Percentiles rank a stretch among this genome's conserved stretches.
Evolutionary conservation across 495 filamentous ascomycete species (phyloP).

Genomic region (Penicillium robsamsonii): DNA sequence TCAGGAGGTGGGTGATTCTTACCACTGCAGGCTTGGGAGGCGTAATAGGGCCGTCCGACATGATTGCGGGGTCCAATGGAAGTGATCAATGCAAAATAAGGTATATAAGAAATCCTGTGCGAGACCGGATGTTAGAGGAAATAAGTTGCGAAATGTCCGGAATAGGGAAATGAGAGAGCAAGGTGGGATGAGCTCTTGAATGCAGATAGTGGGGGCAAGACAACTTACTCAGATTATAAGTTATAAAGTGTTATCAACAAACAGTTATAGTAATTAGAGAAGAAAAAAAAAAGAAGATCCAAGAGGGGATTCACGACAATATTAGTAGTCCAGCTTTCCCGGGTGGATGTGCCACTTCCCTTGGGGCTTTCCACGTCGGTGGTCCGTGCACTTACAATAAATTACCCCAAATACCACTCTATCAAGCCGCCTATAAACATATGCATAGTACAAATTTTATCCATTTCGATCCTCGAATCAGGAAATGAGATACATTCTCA

Average conservation of each 20-base stretch:
- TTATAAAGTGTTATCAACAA: not conserved
- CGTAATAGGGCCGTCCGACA: constrained; percentile 61
- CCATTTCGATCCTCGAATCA: not conserved
- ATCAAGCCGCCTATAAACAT: not conserved
- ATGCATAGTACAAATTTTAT: not conserved
- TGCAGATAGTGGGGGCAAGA: not conserved
- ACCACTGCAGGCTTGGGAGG: constrained; percentile 67
- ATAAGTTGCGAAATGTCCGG: not conserved
- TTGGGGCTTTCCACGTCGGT: constrained; percentile 3
- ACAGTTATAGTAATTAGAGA: constrained; percentile 1
- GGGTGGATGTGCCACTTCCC: constrained; percentile 5
- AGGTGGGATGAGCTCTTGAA: not conserved
- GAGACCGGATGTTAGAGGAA: constrained; percentile 5
- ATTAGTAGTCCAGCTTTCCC: constrained; percentile 4
- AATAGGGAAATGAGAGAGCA: not conserved
- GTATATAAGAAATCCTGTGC: not conserved
- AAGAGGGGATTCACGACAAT: not conserved
- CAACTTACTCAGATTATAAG: not conserved
- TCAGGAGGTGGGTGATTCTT: constrained; percentile 17
- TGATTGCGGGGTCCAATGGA: constrained; percentile 34
- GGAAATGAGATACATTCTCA: not conserved
- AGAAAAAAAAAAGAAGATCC: not conserved
- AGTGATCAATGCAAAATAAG: constrained; percentile 1
- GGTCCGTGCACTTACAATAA: constrained; percentile 3
- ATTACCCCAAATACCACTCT: not conserved